Percentiles rank a stretch among this genome's conserved stretches.
phyloP scores from a whole-genome alignment of 805 yeast genomes.

The Naumovozyma castellii region DNA sequence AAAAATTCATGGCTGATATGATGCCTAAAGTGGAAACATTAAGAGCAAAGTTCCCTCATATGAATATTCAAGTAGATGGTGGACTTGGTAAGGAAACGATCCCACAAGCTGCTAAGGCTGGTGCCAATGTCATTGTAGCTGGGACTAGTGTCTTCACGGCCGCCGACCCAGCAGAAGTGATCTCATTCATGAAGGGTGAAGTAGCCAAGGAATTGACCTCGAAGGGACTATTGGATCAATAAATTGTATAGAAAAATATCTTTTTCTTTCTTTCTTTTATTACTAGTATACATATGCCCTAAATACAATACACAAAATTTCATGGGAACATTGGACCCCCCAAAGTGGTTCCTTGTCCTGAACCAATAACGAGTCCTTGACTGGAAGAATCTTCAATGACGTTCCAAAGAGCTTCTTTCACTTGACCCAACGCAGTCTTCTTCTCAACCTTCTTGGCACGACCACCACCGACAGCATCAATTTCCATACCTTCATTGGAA shows the following conservation, averaged over 20 bases:
- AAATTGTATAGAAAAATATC: constrained; percentile 2
- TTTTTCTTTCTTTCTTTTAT: too few relatives aligned
- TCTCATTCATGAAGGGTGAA: constrained; percentile 52
- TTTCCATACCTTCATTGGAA: constrained; percentile 20
- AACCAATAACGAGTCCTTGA: constrained; percentile 35
- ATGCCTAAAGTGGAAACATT: constrained; percentile 86
- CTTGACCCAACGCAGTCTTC: constrained; percentile 32
- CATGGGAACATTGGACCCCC: constrained; percentile 59
- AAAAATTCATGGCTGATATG: constrained; percentile 89
- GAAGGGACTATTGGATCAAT: constrained; percentile 37
- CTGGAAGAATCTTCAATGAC: constrained; percentile 50
- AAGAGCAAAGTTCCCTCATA: constrained; percentile 61
- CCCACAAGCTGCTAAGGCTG: constrained; percentile 85
- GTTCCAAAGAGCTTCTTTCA: constrained; percentile 62
- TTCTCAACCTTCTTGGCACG: constrained; percentile 22
- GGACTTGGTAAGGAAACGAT: constrained; percentile 85
- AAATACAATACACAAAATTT: too few relatives aligned
- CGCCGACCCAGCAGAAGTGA: constrained; percentile 65
- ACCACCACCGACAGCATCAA: constrained; percentile 36
- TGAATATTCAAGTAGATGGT: constrained; percentile 94
- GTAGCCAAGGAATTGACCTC: constrained; percentile 44
- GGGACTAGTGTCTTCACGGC: constrained; percentile 93
- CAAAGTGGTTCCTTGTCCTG: constrained; percentile 74
- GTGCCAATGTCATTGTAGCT: constrained; percentile 96
- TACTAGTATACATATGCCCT: too few relatives aligned